Evolutionary conservation across 2,329 filamentous ascomycete species (phyloP), one percentile per base, ranked within the genome.

Genomic region (Seiridium unicorne): DNA sequence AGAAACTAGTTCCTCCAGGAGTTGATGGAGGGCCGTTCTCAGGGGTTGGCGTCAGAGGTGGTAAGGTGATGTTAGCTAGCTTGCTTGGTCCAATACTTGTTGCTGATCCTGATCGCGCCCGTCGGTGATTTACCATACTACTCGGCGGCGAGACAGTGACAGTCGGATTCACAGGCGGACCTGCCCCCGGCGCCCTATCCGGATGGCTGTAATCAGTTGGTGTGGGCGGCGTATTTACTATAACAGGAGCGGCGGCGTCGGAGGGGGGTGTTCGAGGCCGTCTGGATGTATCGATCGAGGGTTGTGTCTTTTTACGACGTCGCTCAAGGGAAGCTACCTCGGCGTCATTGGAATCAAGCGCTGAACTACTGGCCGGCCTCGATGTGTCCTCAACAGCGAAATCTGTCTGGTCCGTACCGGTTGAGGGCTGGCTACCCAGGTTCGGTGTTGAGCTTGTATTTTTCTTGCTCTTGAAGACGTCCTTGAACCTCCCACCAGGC

Each of bases 51-150:
- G 93, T 91, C 57, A 95, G 79, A 7, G 93, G 89, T 13, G 84
- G 86, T 58, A 84, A 82, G 64, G 88, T 88, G 55, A 88, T 87
- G 64, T 85, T 93, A 38, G 93, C 96, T 44, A 97, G 83, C 76
- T 96, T 97, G 82, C 93, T 97, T 38, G 93, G 93, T 48, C 83
- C 83, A 64, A 87, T 76, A 60, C 74, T 82, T 40, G 73, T 66
- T 62, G 74, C 76, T 63, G 83, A 84, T 69, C 78, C 78, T 62
- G 72, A 73, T 35, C 54, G 35, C 11, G 35, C 54, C 65, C 83
- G 78, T 68, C 80, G 75, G 62, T 93, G 90, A 60, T 88, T 85
- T 76, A 88, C 91, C 85, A 91, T 91, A 69, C 84, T 89, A 69
- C 85, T 87, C 65, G 87, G 84, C 44, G 85, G 79, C 64, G 88